Evolutionary conservation across 179 eudicot species (phyloP).

Genomic region (Silene vulgaris): DNA sequence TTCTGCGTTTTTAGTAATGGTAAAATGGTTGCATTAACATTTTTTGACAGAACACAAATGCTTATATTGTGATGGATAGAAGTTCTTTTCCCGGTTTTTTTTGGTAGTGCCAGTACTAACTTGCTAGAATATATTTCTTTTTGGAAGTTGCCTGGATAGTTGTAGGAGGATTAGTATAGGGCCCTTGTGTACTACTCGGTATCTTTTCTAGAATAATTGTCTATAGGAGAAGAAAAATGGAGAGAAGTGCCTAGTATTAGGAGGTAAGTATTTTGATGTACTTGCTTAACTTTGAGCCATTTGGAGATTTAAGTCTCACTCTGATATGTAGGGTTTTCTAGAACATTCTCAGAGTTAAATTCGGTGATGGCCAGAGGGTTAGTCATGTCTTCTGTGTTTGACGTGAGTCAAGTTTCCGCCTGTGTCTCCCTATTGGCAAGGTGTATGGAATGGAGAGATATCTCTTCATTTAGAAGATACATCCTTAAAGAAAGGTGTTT

Average conservation of each 20-base stretch:
- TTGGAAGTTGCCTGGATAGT: not conserved
- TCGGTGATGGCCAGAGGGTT: not conserved
- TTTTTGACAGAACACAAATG: not conserved
- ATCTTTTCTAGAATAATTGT: not conserved
- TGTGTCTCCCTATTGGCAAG: not conserved
- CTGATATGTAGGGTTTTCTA: not conserved
- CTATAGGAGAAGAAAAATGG: not conserved
- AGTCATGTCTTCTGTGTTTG: not conserved
- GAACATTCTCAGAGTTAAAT: not conserved
- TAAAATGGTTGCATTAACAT: not conserved
- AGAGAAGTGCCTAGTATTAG: not conserved
- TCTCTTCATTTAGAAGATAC: not conserved
- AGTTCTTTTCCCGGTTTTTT: not conserved
- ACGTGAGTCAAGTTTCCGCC: not conserved
- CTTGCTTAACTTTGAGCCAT: not conserved
- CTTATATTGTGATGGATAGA: not conserved
- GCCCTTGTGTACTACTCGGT: not conserved
- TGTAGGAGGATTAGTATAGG: constrained; percentile 6
- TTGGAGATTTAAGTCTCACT: not conserved
- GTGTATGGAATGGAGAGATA: constrained; percentile 6
- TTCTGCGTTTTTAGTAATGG: not conserved
- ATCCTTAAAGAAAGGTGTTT: not conserved
- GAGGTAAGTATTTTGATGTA: not conserved
- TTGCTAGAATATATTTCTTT: not conserved
- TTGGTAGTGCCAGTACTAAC: not conserved